Evolutionary conservation across 371 early-diverging fungal genomes (phyloP).

Genomic region (Mucor irregularis): DNA sequence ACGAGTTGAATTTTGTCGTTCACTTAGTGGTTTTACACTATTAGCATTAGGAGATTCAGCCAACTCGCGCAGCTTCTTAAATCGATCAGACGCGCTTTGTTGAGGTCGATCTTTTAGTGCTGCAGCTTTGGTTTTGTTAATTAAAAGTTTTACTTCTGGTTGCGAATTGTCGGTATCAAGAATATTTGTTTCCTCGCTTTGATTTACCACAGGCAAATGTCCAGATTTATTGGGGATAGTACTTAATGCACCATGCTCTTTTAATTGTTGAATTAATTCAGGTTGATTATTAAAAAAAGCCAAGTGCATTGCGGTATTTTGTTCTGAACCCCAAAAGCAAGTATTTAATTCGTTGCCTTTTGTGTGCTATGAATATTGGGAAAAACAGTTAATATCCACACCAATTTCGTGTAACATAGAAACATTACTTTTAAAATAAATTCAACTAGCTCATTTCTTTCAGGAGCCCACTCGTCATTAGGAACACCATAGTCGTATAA

Average conservation of each 20-base stretch:
- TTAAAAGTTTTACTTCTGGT: conserved; percentile 14
- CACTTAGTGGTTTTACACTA: conserved; percentile 5
- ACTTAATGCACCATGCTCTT: conserved; percentile 12
- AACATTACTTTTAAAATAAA: conserved; percentile 19
- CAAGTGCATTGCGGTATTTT: conserved; percentile 24
- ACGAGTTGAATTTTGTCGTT: conserved; percentile 33
- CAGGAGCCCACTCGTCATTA: conserved; percentile 25
- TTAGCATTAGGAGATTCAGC: conserved; percentile 26
- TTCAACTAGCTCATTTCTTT: conserved; percentile 20
- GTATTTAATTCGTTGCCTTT: conserved; percentile 21
- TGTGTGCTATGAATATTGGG: conserved; percentile 8
- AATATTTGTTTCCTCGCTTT: too few relatives aligned
- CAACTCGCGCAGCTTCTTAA: conserved; percentile 29
- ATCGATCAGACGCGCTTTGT: conserved; percentile 23
- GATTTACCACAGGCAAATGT: conserved; percentile 10
- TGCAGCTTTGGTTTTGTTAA: conserved; percentile 9
- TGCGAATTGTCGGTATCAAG: neutral
- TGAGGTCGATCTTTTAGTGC: neutral
- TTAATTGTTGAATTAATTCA: conserved; percentile 13
- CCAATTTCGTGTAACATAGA: neutral
- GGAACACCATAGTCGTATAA: conserved; percentile 22
- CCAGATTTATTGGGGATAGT: conserved; percentile 16
- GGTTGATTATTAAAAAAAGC: conserved; percentile 19
- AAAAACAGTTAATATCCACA: neutral
- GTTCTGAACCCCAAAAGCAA: conserved; percentile 22